phyloP scores from a whole-genome alignment of 108 stramenopile species.

The Discostella stelligeroides region DNA sequence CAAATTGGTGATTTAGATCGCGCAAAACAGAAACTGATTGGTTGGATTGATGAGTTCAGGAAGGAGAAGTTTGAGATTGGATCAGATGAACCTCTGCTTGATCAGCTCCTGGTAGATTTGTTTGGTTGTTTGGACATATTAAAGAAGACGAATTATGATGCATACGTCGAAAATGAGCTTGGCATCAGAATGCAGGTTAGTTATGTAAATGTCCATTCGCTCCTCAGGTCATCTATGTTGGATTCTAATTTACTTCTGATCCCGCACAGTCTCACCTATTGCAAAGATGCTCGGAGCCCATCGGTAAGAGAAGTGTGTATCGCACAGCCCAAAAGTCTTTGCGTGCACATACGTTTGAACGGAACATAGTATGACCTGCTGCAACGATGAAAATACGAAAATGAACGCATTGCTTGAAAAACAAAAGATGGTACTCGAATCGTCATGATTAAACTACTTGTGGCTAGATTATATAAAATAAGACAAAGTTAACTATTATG shows the following conservation, averaged over 20 bases:
- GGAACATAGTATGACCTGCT: too few relatives aligned
- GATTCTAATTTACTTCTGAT: too few relatives aligned
- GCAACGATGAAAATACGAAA: not conserved
- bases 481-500: too few relatives aligned
- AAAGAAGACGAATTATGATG: constrained; percentile 25
- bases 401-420: not conserved
- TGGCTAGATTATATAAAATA: too few relatives aligned
- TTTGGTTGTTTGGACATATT: constrained; percentile 31
- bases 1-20: constrained; percentile 31
- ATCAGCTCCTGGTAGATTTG: constrained; percentile 22
- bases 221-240: not conserved
- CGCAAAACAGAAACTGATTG: constrained; percentile 21
- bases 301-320: constrained; percentile 30
- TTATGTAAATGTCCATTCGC: not conserved
- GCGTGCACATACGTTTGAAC: constrained; percentile 29
- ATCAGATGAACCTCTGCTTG: constrained; percentile 21
- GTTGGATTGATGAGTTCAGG: constrained; percentile 37
- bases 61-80: constrained; percentile 37
- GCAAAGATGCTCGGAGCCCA: constrained; percentile 29
- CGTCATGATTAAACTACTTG: too few relatives aligned
- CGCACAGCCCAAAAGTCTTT: constrained; percentile 30
- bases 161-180: constrained; percentile 40
- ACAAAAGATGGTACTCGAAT: too few relatives aligned
- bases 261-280: constrained; percentile 10
- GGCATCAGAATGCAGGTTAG: constrained; percentile 27